Percentiles rank a stretch among this genome's conserved stretches.
Conservation (phyloP, 139 green algal genomes). For the Marvania coccoides region DNA sequence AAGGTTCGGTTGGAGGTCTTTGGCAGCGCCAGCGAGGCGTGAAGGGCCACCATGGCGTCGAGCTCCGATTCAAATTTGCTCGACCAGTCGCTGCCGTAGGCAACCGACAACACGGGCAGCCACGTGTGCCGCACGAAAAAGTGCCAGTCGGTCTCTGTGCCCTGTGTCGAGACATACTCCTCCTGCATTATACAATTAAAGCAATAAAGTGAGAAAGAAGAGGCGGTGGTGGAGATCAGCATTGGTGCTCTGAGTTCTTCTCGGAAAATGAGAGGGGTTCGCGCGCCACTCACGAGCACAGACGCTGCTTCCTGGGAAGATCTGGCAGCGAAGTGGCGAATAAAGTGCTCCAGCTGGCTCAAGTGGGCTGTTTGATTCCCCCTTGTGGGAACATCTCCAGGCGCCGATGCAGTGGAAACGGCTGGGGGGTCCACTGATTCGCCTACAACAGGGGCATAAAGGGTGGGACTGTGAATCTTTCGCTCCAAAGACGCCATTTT, state of each 20-base stretch:
- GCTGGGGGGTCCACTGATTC: too few species aligned
- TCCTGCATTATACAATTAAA: neutral
- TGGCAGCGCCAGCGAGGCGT: neutral
- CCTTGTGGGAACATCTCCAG: too few species aligned
- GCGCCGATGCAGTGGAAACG: too few species aligned
- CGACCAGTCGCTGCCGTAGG: constrained; percentile 4
- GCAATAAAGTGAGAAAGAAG: neutral
- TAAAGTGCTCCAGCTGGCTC: neutral
- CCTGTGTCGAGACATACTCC: neutral
- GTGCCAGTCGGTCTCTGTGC: constrained; percentile 2
- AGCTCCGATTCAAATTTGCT: constrained; percentile 11
- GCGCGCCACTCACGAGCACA: neutral
- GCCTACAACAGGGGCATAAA: too few species aligned
- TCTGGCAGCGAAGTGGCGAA: neutral
- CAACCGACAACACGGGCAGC: constrained; percentile 17
- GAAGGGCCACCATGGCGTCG: neutral
- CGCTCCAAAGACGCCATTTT: too few species aligned
- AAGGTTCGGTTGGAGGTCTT: neutral
- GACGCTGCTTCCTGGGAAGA: neutral
- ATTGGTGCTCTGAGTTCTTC: neutral
- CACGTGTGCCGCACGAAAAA: constrained; percentile 19
- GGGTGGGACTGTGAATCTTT: too few species aligned
- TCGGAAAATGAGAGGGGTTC: neutral
- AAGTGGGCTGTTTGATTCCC: neutral
- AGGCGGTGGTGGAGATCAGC: neutral